These are phyloP conservation scores for Hymenoscyphus infarciens DNA, from an alignment of 2,329 filamentous ascomycete genomes.

Conservation along the genomic window DNA sequence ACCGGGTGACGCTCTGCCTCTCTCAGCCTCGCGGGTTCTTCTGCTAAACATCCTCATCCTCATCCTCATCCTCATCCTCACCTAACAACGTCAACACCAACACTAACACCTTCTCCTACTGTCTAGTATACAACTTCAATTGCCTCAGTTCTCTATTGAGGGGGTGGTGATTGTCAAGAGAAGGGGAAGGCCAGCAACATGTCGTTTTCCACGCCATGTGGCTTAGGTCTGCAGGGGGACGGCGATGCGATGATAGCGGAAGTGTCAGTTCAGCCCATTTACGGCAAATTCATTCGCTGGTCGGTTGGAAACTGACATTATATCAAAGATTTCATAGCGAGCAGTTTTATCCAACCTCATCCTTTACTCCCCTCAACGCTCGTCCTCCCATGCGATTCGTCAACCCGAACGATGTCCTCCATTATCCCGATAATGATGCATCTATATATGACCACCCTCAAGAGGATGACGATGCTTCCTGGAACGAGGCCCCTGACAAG, in stretches of 20 bases:
- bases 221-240: background rate
- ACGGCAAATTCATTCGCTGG: background rate
- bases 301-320: slow-evolving; percentile 7
- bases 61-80: background rate
- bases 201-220: background rate
- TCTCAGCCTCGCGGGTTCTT: background rate
- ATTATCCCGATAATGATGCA: slow-evolving; percentile 11
- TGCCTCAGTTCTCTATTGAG: background rate
- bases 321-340: background rate
- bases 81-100: background rate
- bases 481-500: slow-evolving; percentile 7
- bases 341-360: slow-evolving; percentile 11
- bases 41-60: background rate
- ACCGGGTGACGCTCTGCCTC: background rate
- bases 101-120: background rate
- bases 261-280: background rate
- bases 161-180: background rate
- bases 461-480: slow-evolving; percentile 17
- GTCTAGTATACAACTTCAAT: background rate
- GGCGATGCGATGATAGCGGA: background rate
- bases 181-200: background rate
- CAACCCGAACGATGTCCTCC: slow-evolving; percentile 18
- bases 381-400: slow-evolving; percentile 14
- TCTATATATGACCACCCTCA: slow-evolving; percentile 19
- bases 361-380: slow-evolving; percentile 27